Conservation (phyloP, 2,329 filamentous ascomycete genomes). For the Pezicula rhizophila region DNA sequence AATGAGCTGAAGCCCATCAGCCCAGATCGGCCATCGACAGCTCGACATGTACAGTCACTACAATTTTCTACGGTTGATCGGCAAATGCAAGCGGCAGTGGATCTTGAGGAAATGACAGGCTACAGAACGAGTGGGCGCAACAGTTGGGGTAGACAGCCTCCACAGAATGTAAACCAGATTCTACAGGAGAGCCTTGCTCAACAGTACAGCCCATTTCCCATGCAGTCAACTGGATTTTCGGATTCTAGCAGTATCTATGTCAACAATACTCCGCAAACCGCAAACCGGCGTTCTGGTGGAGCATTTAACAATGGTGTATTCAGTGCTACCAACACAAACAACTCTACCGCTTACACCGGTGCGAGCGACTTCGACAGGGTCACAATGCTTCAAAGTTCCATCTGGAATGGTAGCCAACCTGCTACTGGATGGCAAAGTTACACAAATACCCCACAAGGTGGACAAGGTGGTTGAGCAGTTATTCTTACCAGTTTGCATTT, state of each 20-base stretch:
- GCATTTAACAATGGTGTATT: conserved; percentile 3
- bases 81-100: conserved; percentile 14
- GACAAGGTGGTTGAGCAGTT: conserved; percentile 37
- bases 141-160: conserved; percentile 10
- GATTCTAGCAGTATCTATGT: conserved; percentile 45
- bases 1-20: conserved; percentile 32
- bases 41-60: conserved; percentile 27
- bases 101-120: conserved; percentile 21
- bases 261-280: conserved; percentile 34
- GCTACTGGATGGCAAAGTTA: conserved; percentile 22
- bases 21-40: conserved; percentile 28
- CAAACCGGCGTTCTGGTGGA: conserved; percentile 5
- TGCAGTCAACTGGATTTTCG: conserved; percentile 34
- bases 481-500: background rate
- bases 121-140: conserved; percentile 2
- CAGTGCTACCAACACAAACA: conserved; percentile 12
- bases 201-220: conserved; percentile 14
- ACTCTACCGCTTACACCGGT: conserved; percentile 18
- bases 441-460: conserved; percentile 40
- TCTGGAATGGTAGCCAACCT: conserved; percentile 20
- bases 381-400: conserved; percentile 26
- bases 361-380: conserved; percentile 20
- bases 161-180: conserved; percentile 15
- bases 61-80: conserved; percentile 16
- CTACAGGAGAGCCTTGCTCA: conserved; percentile 18